Base-by-base conservation (phyloP, 805 yeast genomes). In the Hermanozyma aechmeae region DNA sequence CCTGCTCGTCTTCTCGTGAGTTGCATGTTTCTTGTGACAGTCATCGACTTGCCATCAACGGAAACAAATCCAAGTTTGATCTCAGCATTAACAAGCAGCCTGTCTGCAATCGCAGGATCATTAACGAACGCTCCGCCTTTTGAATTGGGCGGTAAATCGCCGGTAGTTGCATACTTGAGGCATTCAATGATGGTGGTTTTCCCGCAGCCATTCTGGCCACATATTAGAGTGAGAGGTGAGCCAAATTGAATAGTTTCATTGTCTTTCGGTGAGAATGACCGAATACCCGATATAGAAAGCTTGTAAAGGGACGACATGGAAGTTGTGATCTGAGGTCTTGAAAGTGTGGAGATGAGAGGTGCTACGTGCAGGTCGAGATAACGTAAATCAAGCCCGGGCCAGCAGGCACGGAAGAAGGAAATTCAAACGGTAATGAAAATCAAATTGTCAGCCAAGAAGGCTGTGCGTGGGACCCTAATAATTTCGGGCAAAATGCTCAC, bases 181-280 rank as follows among this genome's bases (percentile, higher is more conserved):
- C 96, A 86, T 53, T 92, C 99, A 37, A 92, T 93, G 33, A 92
- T 78, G 1, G 97, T 87, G 0, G 97, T 92, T 51, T 92, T 89
- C 8, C 98, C 98, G 16, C 95, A 80, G 18, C 98, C 97, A 55
- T 92, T 92, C 29, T 81, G 81, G 0, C 99, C 99, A 16, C 94
- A 95, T 30, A 92, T 89, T 27, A 92, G 64, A 0, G 98, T 92
- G 48, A 92, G 58, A 0, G 99, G 99, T 27, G 73, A 71, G 11
- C 87, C 86, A 56, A 92, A 92, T 46, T 82, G 83, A 35, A 92
- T 84, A 1, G 87, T 78, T 48, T 92, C 96, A 17, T 83, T 66
- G 26, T 74, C 75, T 40, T 77, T 76, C n/a, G 86, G 79, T 39
- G 83, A 89, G 48, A 92, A 92, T 0, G 97, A 86, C 23, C 99